phyloP scores from a whole-genome alignment of 106 monocot species.

The Platanthera guangdongensis region DNA sequence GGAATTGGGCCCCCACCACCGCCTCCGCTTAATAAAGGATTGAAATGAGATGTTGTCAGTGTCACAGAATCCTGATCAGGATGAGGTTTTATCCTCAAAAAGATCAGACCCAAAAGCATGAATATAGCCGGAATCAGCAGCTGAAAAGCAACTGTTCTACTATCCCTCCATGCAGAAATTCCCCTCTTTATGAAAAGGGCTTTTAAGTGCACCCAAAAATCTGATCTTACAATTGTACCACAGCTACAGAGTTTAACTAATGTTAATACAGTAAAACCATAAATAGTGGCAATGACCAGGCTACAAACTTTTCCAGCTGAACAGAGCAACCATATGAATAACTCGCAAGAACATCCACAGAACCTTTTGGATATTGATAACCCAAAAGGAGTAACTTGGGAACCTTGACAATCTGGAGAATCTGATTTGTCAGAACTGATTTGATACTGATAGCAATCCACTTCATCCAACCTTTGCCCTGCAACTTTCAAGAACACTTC shows the following conservation, averaged over 20 bases:
- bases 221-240: constrained; percentile 31
- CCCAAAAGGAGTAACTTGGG: constrained; percentile 14
- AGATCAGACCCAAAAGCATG: constrained; percentile 68
- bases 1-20: constrained; percentile 92
- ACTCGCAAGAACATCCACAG: constrained; percentile 17
- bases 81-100: constrained; percentile 72
- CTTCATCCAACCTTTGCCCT: constrained; percentile 34
- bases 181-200: constrained; percentile 70
- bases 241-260: constrained; percentile 40
- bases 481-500: constrained; percentile 89
- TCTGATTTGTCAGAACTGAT: constrained; percentile 15
- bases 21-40: constrained; percentile 67
- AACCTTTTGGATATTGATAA: constrained; percentile 13
- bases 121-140: constrained; percentile 68
- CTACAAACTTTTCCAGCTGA: constrained; percentile 27
- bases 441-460: constrained; percentile 19
- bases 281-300: constrained; percentile 29
- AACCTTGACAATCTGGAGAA: constrained; percentile 18
- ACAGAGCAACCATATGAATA: constrained; percentile 24
- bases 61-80: constrained; percentile 70
- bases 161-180: constrained; percentile 66
- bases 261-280: constrained; percentile 33
- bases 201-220: constrained; percentile 67
- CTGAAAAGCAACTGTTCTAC: constrained; percentile 77
- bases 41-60: constrained; percentile 79